Base-by-base conservation (phyloP, 2,329 filamentous ascomycete species). In the Arachnomyces sp. region DNA sequence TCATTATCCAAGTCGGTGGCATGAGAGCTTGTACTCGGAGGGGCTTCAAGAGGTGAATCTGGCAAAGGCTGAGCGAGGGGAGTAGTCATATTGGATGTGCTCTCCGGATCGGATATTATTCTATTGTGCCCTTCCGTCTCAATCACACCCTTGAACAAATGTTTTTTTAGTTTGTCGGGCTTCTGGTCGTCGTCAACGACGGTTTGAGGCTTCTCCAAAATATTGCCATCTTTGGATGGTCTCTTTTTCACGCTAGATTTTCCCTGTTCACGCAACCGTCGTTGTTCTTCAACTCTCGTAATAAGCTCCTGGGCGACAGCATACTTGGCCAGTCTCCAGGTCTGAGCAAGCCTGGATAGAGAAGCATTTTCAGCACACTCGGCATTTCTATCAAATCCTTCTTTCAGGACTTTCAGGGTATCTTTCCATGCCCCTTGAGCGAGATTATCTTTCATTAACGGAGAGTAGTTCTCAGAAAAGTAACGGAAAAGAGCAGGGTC, bases 301-400 rank as follows among this genome's bases (percentile, higher is more conserved):
- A 61, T 61, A 18, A 77, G 62, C 43, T 76, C 73, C 42, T 70
- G 65, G 2, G 69, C 53, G 39, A 77, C 62, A 17, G 69, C 66
- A 40, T 67, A 64, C 39, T 70, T 72, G 28, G 78, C 56, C 15
- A 80, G 68, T 39, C 68, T 70, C 77, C 77, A 82, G 14, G 74
- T 75, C 46, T 79, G 73, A 25, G 77, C 73, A 34, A 76, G 59
- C 39, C 71, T 66, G 47, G 71, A 63, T 45, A 71, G 59, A 30
- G 69, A 67, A 28, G 68, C 66, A 42, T 65, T 60, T 45, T 75
- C 66, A 17, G 74, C 74, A 47, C 72, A 66, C 34, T 67, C 60
- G 4, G 73, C 72, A 55, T 80, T 80, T 28, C 69, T 65, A 39
- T 72, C 65, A 36, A 78, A 70, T 4, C 66, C 63, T 7, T 66